These are phyloP conservation scores for Kuraishia capsulata DNA, from an alignment of 805 yeast genomes.

Conservation along the genomic window DNA sequence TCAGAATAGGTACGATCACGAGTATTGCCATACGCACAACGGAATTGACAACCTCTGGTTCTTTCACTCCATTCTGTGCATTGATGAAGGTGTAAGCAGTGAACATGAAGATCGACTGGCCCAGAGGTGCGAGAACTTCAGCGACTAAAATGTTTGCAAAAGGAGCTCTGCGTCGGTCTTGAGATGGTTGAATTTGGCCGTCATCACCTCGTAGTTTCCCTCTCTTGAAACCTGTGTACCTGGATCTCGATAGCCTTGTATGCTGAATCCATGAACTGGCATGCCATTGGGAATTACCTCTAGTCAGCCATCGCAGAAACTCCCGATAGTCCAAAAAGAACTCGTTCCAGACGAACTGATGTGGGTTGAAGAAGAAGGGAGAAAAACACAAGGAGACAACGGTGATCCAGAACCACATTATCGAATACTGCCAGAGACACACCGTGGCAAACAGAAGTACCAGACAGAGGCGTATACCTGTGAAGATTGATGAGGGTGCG, in stretches of 20 bases:
- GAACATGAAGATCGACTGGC: conserved; percentile 60
- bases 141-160: conserved; percentile 70
- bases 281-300: conserved; percentile 66
- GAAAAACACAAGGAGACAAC: conserved; percentile 34
- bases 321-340: conserved; percentile 42
- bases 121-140: conserved; percentile 66
- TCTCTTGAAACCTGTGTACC: conserved; percentile 86
- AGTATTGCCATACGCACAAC: conserved; percentile 51
- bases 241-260: conserved; percentile 70
- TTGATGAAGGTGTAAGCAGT: conserved; percentile 75
- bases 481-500: conserved; percentile 66
- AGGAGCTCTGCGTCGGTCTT: conserved; percentile 63
- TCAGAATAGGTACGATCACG: conserved; percentile 36
- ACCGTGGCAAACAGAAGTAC: conserved; percentile 68
- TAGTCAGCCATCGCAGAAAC: conserved; percentile 61
- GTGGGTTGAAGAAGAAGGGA: conserved; percentile 46
- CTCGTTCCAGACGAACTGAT: conserved; percentile 37
- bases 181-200: conserved; percentile 24
- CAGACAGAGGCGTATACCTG: conserved; percentile 63
- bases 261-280: conserved; percentile 73
- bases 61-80: conserved; percentile 73
- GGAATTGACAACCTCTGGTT: conserved; percentile 44
- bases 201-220: conserved; percentile 53
- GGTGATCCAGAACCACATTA: conserved; percentile 52
- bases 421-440: conserved; percentile 73